Percentiles rank a stretch among this genome's conserved stretches.
phyloP scores from a whole-genome alignment of 768 basidiomycete genomes.

The Mycena epipterygia region DNA sequence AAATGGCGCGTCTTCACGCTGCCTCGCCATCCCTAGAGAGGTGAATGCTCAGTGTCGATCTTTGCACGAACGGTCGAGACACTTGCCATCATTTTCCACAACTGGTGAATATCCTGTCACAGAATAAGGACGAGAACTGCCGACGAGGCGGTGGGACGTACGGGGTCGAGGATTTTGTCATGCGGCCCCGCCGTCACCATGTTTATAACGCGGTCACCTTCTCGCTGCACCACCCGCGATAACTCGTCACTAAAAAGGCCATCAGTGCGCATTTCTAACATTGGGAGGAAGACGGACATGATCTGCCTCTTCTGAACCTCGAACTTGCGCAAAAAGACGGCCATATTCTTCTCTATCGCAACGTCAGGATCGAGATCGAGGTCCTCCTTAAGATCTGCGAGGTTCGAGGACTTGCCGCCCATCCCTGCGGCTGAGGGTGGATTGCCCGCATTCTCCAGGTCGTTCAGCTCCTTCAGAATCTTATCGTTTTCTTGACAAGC shows the following conservation, averaged over 20 bases:
- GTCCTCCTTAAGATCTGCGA: constrained; percentile 38
- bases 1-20: constrained; percentile 52
- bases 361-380: constrained; percentile 40
- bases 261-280: not conserved
- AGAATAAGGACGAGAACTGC: not conserved
- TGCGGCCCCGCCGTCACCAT: constrained; percentile 45
- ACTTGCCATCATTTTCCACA: constrained; percentile 55
- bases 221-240: constrained; percentile 40
- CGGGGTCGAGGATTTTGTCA: constrained; percentile 38
- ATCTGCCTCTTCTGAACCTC: constrained; percentile 47
- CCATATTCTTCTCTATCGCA: constrained; percentile 44
- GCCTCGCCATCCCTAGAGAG: constrained; percentile 47
- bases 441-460: constrained; percentile 6
- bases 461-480: constrained; percentile 36
- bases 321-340: constrained; percentile 49
- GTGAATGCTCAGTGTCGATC: not conserved
- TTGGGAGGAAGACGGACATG: constrained; percentile 4
- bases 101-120: constrained; percentile 47
- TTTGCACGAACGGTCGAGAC: too few relatives aligned
- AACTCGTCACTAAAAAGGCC: constrained; percentile 39
- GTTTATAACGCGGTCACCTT: constrained; percentile 48
- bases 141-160: constrained; percentile 16
- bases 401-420: not conserved
- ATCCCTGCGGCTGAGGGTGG: not conserved
- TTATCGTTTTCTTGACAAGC: constrained; percentile 41